Evolutionary conservation across 2,329 filamentous ascomycete genomes (phyloP), one percentile per base, ranked within the genome.

Genomic region (Simplicillium aogashimaense): DNA sequence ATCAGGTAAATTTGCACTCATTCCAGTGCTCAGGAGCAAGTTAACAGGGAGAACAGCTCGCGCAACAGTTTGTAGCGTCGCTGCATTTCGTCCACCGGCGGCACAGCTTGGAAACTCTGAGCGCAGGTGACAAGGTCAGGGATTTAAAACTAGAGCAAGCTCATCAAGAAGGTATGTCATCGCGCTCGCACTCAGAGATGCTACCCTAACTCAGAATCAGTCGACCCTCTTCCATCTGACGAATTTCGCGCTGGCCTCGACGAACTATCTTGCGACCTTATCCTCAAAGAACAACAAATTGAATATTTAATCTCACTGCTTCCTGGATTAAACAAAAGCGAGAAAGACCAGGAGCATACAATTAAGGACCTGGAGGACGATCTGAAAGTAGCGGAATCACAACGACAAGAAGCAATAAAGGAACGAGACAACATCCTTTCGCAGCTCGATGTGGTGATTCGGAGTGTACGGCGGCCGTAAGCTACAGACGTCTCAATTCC

Each of bases 201-300:
- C 29, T 25, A 31, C 37, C n/a, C n/a, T 47, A 33, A 41, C 46
- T 39, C 1, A 43, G 48, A 40, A 9, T 4, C 46, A 77, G 78
- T 83, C 15, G 74, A 80, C 16, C 72, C 81, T 3, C 67, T 82
- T 18, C 67, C 76, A 1, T 61, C 72, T 9, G 77, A 83, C 33
- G 74, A 77, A 38, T 86, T 86, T 60, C 69, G 74, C 41, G 72
- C 74, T 3, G 76, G 81, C 36, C 74, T 87, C 55, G 68, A 78
- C 44, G 85, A 90, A 58, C 68, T 92, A 39, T 83, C 84, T 30
- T 74, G 76, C 45, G 86, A 90, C 55, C 67, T 92, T 18, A 80
- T 90, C 43, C 59, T 84, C 43, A 87, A 89, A 53, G 82, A 88
- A 52, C 84, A 89, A 63, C 83, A 90, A 63, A 87, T 92, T 45